phyloP scores from a whole-genome alignment of 768 basidiomycete species.

The Symmetrospora coprosmae region DNA sequence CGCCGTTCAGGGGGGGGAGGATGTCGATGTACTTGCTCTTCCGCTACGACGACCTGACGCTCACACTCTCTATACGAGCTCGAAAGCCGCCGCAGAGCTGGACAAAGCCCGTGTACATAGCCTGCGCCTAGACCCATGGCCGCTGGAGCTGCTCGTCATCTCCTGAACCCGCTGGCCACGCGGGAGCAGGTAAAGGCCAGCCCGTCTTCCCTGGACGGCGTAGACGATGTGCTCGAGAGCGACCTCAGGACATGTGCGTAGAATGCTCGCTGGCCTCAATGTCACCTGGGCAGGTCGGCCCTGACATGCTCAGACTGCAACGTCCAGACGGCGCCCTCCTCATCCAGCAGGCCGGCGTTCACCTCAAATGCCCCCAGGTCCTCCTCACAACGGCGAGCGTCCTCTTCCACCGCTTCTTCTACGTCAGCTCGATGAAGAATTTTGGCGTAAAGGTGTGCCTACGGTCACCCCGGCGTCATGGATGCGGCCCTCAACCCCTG shows the following conservation, averaged over 20 bases:
- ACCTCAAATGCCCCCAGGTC: conserved; percentile 85
- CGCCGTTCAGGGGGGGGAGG: no score
- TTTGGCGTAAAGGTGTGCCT: conserved; percentile 84
- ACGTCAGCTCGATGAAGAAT: conserved; percentile 80
- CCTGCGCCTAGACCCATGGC: no score
- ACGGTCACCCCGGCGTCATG: no score
- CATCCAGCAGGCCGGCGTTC: conserved; percentile 82
- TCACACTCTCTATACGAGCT: no score
- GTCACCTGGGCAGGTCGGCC: not conserved
- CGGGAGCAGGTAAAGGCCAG: conserved; percentile 7
- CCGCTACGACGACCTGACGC: no score
- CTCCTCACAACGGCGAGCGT: conserved; percentile 94
- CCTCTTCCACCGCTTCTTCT: conserved; percentile 93
- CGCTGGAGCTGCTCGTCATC: conserved; percentile 3
- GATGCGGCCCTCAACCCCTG: conserved; percentile 3
- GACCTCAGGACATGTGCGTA: conserved; percentile 12
- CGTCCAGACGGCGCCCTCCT: conserved; percentile 63
- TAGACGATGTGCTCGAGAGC: not conserved
- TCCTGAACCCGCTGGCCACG: conserved; percentile 17
- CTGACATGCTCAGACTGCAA: not conserved
- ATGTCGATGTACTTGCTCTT: no score
- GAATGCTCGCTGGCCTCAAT: not conserved
- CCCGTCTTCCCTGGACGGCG: conserved; percentile 9
- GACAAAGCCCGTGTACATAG: no score
- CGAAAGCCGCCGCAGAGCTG: no score